Evolutionary conservation across 495 filamentous ascomycete species (phyloP).

Genomic region (Penicillium argentinense): DNA sequence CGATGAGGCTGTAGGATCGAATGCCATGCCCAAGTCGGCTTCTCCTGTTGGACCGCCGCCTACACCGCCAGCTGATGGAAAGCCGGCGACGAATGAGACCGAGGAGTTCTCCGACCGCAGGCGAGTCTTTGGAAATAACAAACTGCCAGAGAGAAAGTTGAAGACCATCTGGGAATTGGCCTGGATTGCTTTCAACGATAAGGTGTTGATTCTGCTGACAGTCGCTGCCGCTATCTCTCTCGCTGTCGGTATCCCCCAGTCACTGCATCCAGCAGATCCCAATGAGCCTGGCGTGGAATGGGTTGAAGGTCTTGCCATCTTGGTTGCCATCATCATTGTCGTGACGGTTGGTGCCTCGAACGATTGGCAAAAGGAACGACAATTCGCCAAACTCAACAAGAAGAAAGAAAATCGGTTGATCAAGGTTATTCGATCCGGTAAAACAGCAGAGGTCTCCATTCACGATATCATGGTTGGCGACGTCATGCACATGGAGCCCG

Average conservation of each 20-base stretch:
- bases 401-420: conserved; percentile 71
- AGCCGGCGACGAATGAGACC: conserved; percentile 26
- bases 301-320: conserved; percentile 80
- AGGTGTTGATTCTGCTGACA: conserved; percentile 76
- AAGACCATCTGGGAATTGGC: conserved; percentile 72
- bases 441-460: conserved; percentile 72
- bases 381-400: conserved; percentile 73
- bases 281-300: conserved; percentile 66
- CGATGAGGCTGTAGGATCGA: conserved; percentile 53
- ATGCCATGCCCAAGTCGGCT: conserved; percentile 29
- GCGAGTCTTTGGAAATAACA: conserved; percentile 69
- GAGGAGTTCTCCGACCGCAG: conserved; percentile 59
- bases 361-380: conserved; percentile 76
- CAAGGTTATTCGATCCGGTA: conserved; percentile 76
- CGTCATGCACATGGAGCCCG: conserved; percentile 80
- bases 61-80: conserved; percentile 19
- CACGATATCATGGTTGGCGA: conserved; percentile 83
- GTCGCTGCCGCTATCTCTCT: conserved; percentile 79
- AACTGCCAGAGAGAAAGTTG: conserved; percentile 67
- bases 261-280: conserved; percentile 41
- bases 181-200: conserved; percentile 84
- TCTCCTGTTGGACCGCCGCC: conserved; percentile 29
- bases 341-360: conserved; percentile 72
- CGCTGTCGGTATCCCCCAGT: conserved; percentile 75
- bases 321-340: conserved; percentile 73